These are phyloP conservation scores for Haematococcus lacustris DNA, from an alignment of 139 green algal genomes.

Conservation along the genomic window DNA sequence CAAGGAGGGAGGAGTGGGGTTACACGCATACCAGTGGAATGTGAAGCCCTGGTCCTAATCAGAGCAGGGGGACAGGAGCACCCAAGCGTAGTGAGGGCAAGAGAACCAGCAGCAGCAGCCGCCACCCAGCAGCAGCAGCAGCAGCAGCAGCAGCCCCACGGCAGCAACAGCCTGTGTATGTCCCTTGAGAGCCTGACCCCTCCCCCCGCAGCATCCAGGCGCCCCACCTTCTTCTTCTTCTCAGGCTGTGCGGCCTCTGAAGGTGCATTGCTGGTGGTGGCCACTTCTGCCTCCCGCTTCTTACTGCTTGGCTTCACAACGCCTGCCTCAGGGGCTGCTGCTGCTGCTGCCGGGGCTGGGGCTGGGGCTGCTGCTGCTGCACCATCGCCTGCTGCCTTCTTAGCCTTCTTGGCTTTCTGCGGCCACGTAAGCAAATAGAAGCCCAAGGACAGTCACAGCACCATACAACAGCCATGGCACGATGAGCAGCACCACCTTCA, in stretches of 20 bases:
- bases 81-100: no score
- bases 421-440: conserved; percentile 16
- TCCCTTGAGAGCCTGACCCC: no score
- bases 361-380: conserved; percentile 18
- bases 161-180: no score
- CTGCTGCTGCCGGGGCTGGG: conserved; percentile 19
- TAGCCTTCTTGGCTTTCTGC: conserved; percentile 19
- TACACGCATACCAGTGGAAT: no score
- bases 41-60: no score
- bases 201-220: not conserved
- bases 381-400: conserved; percentile 12
- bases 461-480: no score
- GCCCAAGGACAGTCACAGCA: not conserved
- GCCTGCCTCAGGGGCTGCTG: not conserved
- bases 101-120: no score
- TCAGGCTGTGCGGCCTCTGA: not conserved
- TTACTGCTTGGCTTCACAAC: not conserved
- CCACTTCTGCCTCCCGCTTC: not conserved
- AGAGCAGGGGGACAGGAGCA: no score
- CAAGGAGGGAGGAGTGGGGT: no score
- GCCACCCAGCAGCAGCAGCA: no score
- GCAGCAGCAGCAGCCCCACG: no score
- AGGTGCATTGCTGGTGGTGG: not conserved
- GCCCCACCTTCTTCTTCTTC: conserved; percentile 4
- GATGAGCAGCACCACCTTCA: not conserved